Conservation (phyloP, 768 basidiomycete genomes). For the Leccinum truebloodii region DNA sequence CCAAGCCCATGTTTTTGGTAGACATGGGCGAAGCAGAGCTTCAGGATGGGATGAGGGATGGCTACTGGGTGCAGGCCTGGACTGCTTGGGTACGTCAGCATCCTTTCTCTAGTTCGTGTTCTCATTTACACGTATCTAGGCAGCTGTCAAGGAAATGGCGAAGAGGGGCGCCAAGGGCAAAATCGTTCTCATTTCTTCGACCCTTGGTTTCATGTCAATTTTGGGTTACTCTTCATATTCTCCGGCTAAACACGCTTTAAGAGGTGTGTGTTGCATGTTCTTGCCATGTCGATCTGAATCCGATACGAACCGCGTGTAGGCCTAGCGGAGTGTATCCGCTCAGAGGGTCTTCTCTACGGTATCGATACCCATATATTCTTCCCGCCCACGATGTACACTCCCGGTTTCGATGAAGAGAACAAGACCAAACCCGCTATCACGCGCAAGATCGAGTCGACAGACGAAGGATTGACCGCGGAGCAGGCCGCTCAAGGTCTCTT, state of each 20-base stretch:
- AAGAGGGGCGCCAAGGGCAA: conserved; percentile 59
- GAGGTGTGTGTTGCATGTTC: conserved; percentile 50
- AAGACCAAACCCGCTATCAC: conserved; percentile 75
- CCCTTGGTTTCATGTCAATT: conserved; percentile 72
- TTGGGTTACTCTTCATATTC: conserved; percentile 80
- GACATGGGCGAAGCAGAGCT: conserved; percentile 66
- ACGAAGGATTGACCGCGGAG: conserved; percentile 64
- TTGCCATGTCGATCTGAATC: neutral
- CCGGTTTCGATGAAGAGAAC: conserved; percentile 77
- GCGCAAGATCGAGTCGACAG: conserved; percentile 73
- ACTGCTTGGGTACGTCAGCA: conserved; percentile 42
- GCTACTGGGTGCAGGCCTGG: conserved; percentile 45
- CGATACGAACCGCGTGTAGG: conserved; percentile 40
- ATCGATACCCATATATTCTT: conserved; percentile 81
- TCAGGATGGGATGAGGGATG: conserved; percentile 38
- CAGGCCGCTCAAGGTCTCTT: conserved; percentile 59
- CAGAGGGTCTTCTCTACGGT: conserved; percentile 75
- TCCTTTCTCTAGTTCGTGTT: neutral
- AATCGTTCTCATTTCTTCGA: conserved; percentile 75
- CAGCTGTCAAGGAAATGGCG: conserved; percentile 65
- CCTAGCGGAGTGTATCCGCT: conserved; percentile 80
- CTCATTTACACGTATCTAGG: conserved; percentile 39
- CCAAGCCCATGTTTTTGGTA: conserved; percentile 72
- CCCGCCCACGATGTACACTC: conserved; percentile 77
- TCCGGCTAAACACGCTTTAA: conserved; percentile 82